A percentile compares a stretch with the other conserved stretches of the same genome.
phyloP scores from a whole-genome alignment of 169 alveolate genomes.

The Plasmodium gaboni region DNA sequence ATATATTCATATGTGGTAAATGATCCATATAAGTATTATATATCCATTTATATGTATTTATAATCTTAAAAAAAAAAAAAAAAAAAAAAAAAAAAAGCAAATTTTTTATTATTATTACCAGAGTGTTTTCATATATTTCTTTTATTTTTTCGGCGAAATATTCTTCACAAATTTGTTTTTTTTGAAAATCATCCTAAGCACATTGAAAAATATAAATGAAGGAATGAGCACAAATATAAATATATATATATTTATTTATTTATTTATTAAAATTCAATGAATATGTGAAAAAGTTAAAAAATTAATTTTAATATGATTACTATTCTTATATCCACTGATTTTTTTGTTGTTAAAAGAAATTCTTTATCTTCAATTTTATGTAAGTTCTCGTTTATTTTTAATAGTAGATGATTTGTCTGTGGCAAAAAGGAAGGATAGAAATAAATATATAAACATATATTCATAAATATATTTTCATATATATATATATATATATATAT shows the following conservation, averaged over 20 bases:
- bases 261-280: background rate
- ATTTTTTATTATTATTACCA: constrained; percentile 9
- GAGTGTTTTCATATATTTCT: constrained; percentile 25
- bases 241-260: background rate
- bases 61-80: background rate
- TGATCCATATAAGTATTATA: background rate
- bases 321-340: constrained; percentile 59
- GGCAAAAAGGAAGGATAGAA: background rate
- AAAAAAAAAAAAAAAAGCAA: background rate
- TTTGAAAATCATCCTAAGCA: constrained; percentile 47
- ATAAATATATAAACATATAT: background rate
- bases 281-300: background rate
- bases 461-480: background rate
- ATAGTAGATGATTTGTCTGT: constrained; percentile 33
- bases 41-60: background rate
- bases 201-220: background rate
- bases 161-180: constrained; percentile 47
- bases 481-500: background rate
- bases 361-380: constrained; percentile 36
- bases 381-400: constrained; percentile 38
- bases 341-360: constrained; percentile 41
- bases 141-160: constrained; percentile 38
- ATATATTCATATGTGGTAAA: too few species aligned
- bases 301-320: constrained; percentile 4
- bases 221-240: background rate